Evolutionary conservation across 257 asterid species (phyloP).

Genomic region (Solanum ossicruentum): DNA sequence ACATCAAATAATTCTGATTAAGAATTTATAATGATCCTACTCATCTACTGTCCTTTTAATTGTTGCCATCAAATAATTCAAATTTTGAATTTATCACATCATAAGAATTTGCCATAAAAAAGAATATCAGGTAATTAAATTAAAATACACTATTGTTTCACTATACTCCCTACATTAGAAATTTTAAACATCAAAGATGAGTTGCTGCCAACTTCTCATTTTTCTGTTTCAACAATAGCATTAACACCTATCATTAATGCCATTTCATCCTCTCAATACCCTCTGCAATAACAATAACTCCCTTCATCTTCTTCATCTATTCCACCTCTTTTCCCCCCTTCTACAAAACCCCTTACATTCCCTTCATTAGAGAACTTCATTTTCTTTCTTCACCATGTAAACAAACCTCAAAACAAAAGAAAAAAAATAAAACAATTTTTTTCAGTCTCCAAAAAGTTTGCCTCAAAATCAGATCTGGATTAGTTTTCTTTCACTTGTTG

Average conservation of each 20-base stretch:
- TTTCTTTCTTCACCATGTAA: neutral
- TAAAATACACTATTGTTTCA: neutral
- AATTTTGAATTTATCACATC: neutral
- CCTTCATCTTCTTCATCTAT: slow-evolving; percentile 10
- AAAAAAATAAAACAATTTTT: neutral
- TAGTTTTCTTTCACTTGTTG: neutral
- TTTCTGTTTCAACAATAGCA: slow-evolving; percentile 32
- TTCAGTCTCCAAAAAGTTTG: neutral
- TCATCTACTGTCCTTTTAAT: neutral
- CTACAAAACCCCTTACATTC: slow-evolving; percentile 38
- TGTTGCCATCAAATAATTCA: neutral
- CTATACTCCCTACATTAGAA: neutral
- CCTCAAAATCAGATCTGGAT: neutral
- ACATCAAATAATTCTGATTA: neutral
- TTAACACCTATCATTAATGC: slow-evolving; percentile 56
- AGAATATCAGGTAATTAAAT: neutral
- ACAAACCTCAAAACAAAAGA: neutral
- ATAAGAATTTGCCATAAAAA: neutral
- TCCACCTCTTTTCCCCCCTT: neutral
- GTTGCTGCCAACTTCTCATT: slow-evolving; percentile 13
- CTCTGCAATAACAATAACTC: slow-evolving; percentile 53
- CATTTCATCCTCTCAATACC: slow-evolving; percentile 58
- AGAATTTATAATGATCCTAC: neutral
- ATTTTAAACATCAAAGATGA: slow-evolving; percentile 19
- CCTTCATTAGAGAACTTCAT: slow-evolving; percentile 39